These are phyloP conservation scores for Aegilops tauschii DNA, from an alignment of 176 grass and related monocot genomes.

Conservation along the genomic window DNA sequence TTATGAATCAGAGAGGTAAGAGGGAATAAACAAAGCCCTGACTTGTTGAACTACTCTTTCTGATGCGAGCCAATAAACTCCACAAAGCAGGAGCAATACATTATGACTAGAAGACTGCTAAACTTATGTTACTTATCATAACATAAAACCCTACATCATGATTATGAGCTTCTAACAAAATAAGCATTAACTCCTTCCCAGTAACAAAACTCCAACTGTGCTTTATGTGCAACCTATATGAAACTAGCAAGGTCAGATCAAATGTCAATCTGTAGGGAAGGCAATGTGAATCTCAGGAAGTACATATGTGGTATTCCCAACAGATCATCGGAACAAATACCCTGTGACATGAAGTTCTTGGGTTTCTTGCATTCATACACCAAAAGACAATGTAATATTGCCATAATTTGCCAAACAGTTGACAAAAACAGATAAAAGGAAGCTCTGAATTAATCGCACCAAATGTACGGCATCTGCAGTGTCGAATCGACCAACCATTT, in stretches of 20 bases:
- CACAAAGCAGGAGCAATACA: neutral
- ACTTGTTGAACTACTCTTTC: neutral
- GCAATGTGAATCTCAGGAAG: neutral
- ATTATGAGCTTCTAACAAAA: neutral
- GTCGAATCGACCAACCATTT: neutral
- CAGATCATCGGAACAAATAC: neutral
- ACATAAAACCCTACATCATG: neutral
- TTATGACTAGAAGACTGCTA: neutral
- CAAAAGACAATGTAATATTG: neutral
- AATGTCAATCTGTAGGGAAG: neutral
- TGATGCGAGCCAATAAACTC: neutral
- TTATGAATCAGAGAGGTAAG: neutral
- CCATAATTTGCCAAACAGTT: neutral
- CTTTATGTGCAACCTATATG: neutral
- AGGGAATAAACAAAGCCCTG: neutral
- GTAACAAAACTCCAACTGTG: neutral
- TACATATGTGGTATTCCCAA: neutral
- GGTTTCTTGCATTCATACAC: neutral
- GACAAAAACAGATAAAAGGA: neutral
- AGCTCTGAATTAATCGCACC: neutral
- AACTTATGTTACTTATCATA: neutral
- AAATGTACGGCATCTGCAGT: neutral
- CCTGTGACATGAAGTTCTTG: neutral
- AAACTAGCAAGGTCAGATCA: neutral
- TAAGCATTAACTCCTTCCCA: neutral